Evolutionary conservation across 1,284 basidiomycete genomes (phyloP).

Genomic region (Anthracocystis panici-leucophaei): DNA sequence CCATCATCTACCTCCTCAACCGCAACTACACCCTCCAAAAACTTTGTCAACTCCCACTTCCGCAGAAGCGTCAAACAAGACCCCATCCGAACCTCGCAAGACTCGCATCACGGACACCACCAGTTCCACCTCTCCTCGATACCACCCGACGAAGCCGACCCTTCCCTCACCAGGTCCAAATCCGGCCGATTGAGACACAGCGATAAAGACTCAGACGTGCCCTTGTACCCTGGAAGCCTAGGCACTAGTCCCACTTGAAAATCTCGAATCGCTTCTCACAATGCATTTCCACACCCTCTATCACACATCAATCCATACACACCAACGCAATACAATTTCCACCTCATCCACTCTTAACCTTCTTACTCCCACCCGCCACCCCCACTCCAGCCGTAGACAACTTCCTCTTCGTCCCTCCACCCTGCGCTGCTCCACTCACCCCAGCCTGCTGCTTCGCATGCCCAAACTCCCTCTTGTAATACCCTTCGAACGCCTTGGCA

Average conservation of each 20-base stretch:
- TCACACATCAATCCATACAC: background rate
- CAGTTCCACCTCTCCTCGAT: slow-evolving; percentile 29
- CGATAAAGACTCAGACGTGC: background rate
- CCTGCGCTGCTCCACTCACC: slow-evolving; percentile 8
- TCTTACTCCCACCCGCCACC: slow-evolving; percentile 21
- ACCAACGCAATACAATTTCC: background rate
- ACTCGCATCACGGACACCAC: slow-evolving; percentile 24
- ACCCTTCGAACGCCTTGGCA: slow-evolving; percentile 68
- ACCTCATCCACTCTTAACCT: slow-evolving; percentile 29
- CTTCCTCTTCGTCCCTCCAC: slow-evolving; percentile 18
- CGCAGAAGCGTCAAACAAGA: slow-evolving; percentile 7
- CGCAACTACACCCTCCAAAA: slow-evolving; percentile 1
- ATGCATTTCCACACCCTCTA: background rate
- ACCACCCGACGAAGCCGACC: background rate
- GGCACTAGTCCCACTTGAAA: slow-evolving; percentile 2
- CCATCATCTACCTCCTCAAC: background rate
- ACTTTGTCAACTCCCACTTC: slow-evolving; percentile 16
- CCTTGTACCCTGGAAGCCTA: slow-evolving; percentile 1
- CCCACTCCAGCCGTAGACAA: slow-evolving; percentile 5
- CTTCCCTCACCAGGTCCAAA: slow-evolving; percentile 15
- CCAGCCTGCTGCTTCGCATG: slow-evolving; percentile 46
- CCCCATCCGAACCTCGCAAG: background rate
- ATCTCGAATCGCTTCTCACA: background rate
- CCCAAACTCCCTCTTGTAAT: slow-evolving; percentile 63
- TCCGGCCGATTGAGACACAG: slow-evolving; percentile 17